These are phyloP conservation scores for Wickerhamomyces queroliae DNA, from an alignment of 805 yeast species.

Conservation along the genomic window DNA sequence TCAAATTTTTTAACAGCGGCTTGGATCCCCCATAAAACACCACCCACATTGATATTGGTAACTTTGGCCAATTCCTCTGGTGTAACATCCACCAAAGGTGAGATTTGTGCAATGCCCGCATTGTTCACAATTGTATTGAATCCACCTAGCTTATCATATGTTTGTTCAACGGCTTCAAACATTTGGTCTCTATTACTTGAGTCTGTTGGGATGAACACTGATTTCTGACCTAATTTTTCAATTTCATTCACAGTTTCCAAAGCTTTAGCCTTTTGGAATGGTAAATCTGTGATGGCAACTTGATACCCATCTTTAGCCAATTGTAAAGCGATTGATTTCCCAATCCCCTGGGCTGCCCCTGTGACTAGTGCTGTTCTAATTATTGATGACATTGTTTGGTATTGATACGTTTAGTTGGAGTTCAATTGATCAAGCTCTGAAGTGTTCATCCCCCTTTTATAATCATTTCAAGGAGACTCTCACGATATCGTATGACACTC, in stretches of 20 bases:
- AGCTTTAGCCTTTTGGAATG: constrained; percentile 19
- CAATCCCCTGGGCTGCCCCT: constrained; percentile 89
- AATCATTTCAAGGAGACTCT: no score
- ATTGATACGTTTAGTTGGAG: no score
- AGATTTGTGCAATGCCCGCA: constrained; percentile 28
- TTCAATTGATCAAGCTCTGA: no score
- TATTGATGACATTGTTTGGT: background rate
- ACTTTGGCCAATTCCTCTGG: constrained; percentile 22
- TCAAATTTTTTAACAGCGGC: constrained; percentile 26
- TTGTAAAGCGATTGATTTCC: constrained; percentile 75
- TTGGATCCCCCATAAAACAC: constrained; percentile 28
- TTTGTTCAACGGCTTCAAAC: constrained; percentile 21
- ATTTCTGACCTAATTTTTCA: constrained; percentile 12
- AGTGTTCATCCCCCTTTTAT: no score
- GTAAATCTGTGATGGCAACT: constrained; percentile 23
- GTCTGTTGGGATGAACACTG: constrained; percentile 23
- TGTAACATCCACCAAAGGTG: constrained; percentile 22
- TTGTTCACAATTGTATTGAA: constrained; percentile 32
- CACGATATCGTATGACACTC: no score
- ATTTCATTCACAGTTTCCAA: constrained; percentile 18
- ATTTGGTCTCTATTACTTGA: constrained; percentile 19
- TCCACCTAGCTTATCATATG: constrained; percentile 25
- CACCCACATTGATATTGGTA: constrained; percentile 25
- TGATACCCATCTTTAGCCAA: constrained; percentile 68
- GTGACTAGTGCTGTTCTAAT: constrained; percentile 60